These are phyloP conservation scores for Amauroascus niger DNA, from an alignment of 2,329 filamentous ascomycete species.

Conservation along the genomic window DNA sequence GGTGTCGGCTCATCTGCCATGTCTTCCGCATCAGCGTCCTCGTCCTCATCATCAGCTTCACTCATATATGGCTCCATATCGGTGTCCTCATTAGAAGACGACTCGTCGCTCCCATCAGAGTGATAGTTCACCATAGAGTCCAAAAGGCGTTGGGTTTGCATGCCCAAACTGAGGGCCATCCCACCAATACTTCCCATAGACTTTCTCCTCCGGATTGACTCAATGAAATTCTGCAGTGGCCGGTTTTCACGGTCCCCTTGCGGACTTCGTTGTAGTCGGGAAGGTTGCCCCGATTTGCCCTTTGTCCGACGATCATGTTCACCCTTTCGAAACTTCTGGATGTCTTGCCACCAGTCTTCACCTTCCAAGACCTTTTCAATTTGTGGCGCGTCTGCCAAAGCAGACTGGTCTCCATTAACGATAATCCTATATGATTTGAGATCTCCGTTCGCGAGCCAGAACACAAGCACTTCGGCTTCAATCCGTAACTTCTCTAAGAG, in stretches of 20 bases:
- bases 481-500: conserved; percentile 74
- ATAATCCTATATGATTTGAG: conserved; percentile 67
- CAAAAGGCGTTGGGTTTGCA: conserved; percentile 63
- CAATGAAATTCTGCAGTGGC: conserved; percentile 51
- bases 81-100: conserved; percentile 33
- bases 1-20: conserved; percentile 4
- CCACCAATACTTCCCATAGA: conserved; percentile 41
- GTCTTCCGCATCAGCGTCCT: conserved; percentile 4
- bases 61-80: conserved; percentile 22
- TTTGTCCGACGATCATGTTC: conserved; percentile 14
- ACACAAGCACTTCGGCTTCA: conserved; percentile 66
- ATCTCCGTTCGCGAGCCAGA: conserved; percentile 67
- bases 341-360: conserved; percentile 75
- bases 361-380: conserved; percentile 58
- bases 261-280: conserved; percentile 25
- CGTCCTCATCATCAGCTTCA: conserved; percentile 16
- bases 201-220: conserved; percentile 46
- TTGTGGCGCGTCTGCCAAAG: conserved; percentile 43
- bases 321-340: conserved; percentile 44
- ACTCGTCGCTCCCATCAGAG: conserved; percentile 39
- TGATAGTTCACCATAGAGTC: conserved; percentile 49
- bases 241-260: conserved; percentile 22
- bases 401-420: conserved; percentile 55
- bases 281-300: conserved; percentile 12
- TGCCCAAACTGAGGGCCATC: conserved; percentile 59